Evolutionary conservation across 371 early-diverging fungal genomes (phyloP).

Genomic region (Lichtheimia corymbifera): DNA sequence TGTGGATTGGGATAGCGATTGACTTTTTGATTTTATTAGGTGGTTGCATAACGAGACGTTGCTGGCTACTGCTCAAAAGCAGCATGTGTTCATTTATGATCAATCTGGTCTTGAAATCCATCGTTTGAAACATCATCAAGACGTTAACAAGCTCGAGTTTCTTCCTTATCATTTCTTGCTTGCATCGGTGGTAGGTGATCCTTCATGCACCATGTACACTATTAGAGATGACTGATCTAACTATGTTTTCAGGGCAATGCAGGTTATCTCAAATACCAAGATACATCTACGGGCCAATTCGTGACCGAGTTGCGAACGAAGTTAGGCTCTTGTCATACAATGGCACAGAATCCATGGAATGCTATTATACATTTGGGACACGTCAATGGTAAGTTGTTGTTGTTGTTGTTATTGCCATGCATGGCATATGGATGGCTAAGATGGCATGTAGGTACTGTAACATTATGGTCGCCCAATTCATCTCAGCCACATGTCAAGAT

Average conservation of each 20-base stretch:
- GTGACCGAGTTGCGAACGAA: slow-evolving; percentile 83
- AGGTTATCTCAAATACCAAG: slow-evolving; percentile 93
- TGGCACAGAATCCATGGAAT: slow-evolving; percentile 93
- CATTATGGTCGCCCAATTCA: slow-evolving; percentile 93
- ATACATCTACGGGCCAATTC: slow-evolving; percentile 93
- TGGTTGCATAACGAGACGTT: slow-evolving; percentile 97
- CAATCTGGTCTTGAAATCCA: slow-evolving; percentile 94
- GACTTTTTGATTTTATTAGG: slow-evolving; percentile 29
- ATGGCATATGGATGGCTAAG: not conserved
- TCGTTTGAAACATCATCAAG: slow-evolving; percentile 82
- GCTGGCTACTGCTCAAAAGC: slow-evolving; percentile 96
- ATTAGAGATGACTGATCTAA: not conserved
- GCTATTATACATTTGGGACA: slow-evolving; percentile 95
- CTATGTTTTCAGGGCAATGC: slow-evolving; percentile 61
- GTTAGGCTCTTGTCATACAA: slow-evolving; percentile 76
- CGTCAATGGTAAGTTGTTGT: slow-evolving; percentile 66
- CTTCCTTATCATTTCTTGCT: slow-evolving; percentile 98
- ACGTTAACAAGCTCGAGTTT: slow-evolving; percentile 86
- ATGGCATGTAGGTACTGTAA: slow-evolving; percentile 65
- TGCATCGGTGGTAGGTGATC: slow-evolving; percentile 67
- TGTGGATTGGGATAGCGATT: not conserved
- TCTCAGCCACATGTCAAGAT: slow-evolving; percentile 90
- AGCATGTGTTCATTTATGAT: slow-evolving; percentile 97
- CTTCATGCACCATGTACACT: not conserved
- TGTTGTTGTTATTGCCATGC: not conserved